Evolutionary conservation across 78 protist species (phyloP), one percentile per base, ranked within the genome.

Genomic region (Dictyostelium citrinum): DNA sequence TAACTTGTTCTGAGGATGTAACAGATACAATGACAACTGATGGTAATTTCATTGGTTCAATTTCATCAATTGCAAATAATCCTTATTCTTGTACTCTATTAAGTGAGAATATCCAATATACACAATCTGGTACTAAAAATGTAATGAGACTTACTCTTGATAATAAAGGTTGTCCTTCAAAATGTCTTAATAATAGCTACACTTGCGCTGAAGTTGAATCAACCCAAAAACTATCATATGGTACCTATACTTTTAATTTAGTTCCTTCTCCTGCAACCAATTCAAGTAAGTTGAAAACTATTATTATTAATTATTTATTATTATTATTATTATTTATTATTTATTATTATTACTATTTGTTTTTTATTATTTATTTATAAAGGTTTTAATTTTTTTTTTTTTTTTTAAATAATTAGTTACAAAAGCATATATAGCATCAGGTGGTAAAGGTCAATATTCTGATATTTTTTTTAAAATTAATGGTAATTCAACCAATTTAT

Each of bases 141-240:
- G 67, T 45, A 22, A 77, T 77, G 83, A 46, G 29, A 29, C 31
- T 77, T 4, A 46, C 83, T 24, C 27, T 77, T 5, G 83, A 77
- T 77, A 46, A 41, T 35, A 43, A 80, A 35, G 84, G 84, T 20
- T 80, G 84, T 24, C 84, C 84, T 33, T 11, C 20, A 29, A 58
- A 80, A 45, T 80, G 84, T 80, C 16, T 24, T 10, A 29, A 46
- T 12, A 45, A 55, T 55, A 43, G 61, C 22, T 80, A 80, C 31
- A 33, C 46, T 35, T 80, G 84, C 22, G 68, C 84, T 24, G 72
- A 58, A 20, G 84, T 55, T 35, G 51, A 49, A 24, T 80, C 84
- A 80, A 24, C 35, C 12, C 39, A 80, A 29, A 49, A 80, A 35
- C 22, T 80, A 3, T 35, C 74, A 14, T 80, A 80, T 80, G 84